These are phyloP conservation scores for Beta macrorhiza DNA, from an alignment of 179 eudicot genomes.

Conservation along the genomic window DNA sequence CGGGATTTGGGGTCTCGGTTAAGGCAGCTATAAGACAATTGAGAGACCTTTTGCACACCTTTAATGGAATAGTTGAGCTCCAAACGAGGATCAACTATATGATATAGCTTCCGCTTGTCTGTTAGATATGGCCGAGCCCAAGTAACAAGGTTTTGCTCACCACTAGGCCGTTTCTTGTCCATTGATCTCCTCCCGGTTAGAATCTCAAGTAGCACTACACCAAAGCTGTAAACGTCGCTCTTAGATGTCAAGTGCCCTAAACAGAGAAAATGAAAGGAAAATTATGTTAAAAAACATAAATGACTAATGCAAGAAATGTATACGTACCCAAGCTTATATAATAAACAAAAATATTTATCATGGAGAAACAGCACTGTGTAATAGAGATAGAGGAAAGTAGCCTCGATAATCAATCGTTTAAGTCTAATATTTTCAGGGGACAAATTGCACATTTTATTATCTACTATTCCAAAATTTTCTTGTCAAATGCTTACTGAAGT, in stretches of 20 bases:
- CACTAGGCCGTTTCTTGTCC: constrained; percentile 52
- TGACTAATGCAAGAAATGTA: too few species aligned
- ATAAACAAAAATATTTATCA: too few species aligned
- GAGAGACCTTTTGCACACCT: constrained; percentile 47
- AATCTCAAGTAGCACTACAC: constrained; percentile 49
- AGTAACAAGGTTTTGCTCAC: constrained; percentile 45
- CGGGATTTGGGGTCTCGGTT: constrained; percentile 45
- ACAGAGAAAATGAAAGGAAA: constrained; percentile 8
- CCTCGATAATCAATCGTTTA: too few species aligned
- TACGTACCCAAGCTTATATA: too few species aligned
- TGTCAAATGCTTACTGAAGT: too few species aligned
- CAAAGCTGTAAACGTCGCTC: constrained; percentile 52
- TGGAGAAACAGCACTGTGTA: too few species aligned
- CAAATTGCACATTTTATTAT: too few species aligned
- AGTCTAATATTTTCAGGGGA: too few species aligned
- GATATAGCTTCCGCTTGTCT: constrained; percentile 43
- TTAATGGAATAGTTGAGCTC: constrained; percentile 48
- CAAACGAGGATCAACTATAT: constrained; percentile 45
- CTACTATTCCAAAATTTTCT: too few species aligned
- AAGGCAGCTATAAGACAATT: constrained; percentile 40
- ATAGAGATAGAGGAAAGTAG: too few species aligned
- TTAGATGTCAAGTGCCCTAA: constrained; percentile 52
- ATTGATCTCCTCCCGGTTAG: constrained; percentile 46
- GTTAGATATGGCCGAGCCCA: constrained; percentile 46
- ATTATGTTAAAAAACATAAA: too few species aligned